Evolutionary conservation across 495 filamentous ascomycete species (phyloP).

Genomic region (Hyaloscypha variabilis): DNA sequence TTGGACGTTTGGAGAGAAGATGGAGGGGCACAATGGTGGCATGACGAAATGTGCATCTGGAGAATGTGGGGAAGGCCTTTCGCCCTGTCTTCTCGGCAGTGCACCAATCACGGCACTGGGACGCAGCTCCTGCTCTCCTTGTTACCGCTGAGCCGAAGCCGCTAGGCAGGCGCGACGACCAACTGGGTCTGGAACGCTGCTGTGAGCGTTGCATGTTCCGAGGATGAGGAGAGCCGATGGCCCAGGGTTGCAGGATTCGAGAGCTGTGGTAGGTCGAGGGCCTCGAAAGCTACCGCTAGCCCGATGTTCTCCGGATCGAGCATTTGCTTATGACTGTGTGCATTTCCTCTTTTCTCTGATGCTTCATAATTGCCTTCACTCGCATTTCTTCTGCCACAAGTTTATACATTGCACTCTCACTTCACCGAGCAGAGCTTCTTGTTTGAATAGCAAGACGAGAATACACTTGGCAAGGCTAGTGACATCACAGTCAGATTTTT

Average conservation of each 20-base stretch:
- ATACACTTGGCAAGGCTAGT: neutral
- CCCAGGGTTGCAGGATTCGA: neutral
- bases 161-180: neutral
- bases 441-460: neutral
- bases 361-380: neutral
- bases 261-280: neutral
- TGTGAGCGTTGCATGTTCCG: neutral
- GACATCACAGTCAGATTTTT: neutral
- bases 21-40: neutral
- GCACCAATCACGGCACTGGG: neutral
- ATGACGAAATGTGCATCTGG: neutral
- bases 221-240: neutral
- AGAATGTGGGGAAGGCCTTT: neutral
- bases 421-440: neutral
- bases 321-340: conserved; percentile 19
- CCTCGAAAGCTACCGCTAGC: conserved; percentile 13
- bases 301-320: conserved; percentile 12
- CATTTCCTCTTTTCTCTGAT: conserved; percentile 17
- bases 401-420: neutral
- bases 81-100: neutral
- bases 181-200: neutral
- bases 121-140: neutral
- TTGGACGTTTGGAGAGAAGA: neutral
- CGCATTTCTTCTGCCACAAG: neutral
- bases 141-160: conserved; percentile 1